These are phyloP conservation scores for Backusella morwellensis DNA, from an alignment of 192 early-diverging fungal genomes.

Conservation along the genomic window DNA sequence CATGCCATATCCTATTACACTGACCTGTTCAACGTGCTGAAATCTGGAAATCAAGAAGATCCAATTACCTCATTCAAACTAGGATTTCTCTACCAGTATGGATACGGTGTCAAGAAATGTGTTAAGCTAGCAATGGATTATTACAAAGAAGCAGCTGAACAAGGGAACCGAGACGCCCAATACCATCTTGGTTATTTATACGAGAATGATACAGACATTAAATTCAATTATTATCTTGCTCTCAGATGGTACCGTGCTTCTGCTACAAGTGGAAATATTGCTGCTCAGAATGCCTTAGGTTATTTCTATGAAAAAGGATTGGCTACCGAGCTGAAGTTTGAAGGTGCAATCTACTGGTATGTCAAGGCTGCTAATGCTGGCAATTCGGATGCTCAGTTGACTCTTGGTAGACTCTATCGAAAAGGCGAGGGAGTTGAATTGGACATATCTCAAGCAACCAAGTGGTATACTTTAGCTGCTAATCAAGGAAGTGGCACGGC, in stretches of 20 bases:
- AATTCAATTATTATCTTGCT: background rate
- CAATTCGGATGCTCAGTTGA: background rate
- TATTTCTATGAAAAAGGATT: background rate
- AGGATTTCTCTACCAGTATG: too few relatives aligned
- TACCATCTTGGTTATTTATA: background rate
- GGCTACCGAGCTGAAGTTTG: background rate
- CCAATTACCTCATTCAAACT: too few relatives aligned
- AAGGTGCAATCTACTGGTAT: background rate
- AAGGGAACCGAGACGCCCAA: background rate
- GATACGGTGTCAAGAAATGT: too few relatives aligned
- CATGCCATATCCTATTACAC: too few relatives aligned
- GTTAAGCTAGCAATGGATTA: background rate
- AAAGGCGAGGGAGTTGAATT: background rate
- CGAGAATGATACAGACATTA: background rate
- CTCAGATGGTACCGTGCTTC: background rate
- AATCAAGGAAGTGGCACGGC: background rate
- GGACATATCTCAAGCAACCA: background rate
- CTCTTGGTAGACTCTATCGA: background rate
- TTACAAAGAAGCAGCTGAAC: background rate
- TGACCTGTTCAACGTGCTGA: too few relatives aligned
- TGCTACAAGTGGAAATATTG: background rate
- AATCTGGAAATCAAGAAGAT: background rate
- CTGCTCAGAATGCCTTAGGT: background rate
- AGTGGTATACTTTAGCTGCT: background rate
- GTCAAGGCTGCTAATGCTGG: background rate